Conservation (phyloP, 2,329 filamentous ascomycete species). For the Monilinia fructigena region DNA sequence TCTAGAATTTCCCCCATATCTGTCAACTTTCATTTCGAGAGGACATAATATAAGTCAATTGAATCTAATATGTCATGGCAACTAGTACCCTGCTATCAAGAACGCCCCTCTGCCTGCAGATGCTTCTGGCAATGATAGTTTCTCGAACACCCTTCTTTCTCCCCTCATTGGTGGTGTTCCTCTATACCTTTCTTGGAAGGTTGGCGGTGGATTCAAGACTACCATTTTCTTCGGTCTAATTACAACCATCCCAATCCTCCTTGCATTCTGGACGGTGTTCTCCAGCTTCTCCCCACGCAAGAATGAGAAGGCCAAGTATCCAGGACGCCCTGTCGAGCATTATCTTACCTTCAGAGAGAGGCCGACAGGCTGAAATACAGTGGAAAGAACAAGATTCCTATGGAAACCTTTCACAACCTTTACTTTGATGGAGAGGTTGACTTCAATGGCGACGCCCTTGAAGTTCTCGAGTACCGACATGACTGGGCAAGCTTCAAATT, state of each 20-base stretch:
- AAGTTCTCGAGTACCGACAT: slow-evolving; percentile 88
- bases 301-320: slow-evolving; percentile 87
- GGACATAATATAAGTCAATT: slow-evolving; percentile 33
- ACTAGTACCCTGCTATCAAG: slow-evolving; percentile 81
- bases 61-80: slow-evolving; percentile 31
- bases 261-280: slow-evolving; percentile 75
- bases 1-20: slow-evolving; percentile 15
- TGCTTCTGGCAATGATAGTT: slow-evolving; percentile 76
- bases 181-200: slow-evolving; percentile 76
- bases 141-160: slow-evolving; percentile 79
- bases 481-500: slow-evolving; percentile 97
- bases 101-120: slow-evolving; percentile 94
- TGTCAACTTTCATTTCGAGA: neutral
- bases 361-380: slow-evolving; percentile 65
- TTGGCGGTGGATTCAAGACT: slow-evolving; percentile 84
- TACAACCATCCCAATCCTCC: slow-evolving; percentile 74
- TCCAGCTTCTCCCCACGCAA: slow-evolving; percentile 82
- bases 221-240: slow-evolving; percentile 82
- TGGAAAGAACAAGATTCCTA: slow-evolving; percentile 77
- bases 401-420: slow-evolving; percentile 96
- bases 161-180: slow-evolving; percentile 69
- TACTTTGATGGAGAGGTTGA: slow-evolving; percentile 95
- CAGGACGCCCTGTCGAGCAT: slow-evolving; percentile 83
- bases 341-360: slow-evolving; percentile 75
- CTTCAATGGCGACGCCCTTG: slow-evolving; percentile 89